Evolutionary conservation across 208 protist genomes (phyloP), one percentile per base, ranked within the genome.

Genomic region (Trichomonas gallinae): DNA sequence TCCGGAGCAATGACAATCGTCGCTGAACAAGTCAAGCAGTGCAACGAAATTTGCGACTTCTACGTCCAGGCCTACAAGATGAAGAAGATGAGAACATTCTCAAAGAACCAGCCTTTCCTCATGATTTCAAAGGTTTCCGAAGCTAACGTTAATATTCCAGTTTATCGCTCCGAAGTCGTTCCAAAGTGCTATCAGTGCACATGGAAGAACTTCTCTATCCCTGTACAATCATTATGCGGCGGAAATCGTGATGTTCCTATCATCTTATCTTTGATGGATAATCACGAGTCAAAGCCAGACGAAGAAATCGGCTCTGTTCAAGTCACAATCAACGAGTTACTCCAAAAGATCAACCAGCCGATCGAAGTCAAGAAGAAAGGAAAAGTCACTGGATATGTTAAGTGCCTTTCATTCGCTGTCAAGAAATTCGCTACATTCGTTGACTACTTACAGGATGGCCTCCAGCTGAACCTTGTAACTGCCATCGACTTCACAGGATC

Each of bases 401-500:
- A 51, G 46, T 15, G 3, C 9, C 46, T 3, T 13, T 45, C 9
- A 8, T 31, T 96, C 26, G 42, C 42, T 23, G 42, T 96, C 31
- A 96, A 96, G 49, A 63, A 83, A 96, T 36, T 83, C 31, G 31
- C 96, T 21, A 96, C 63, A 63, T 97, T 97, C 97, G 96, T 97
- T 10, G 96, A 97, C 34, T 97, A 97, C 46, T 17, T 97, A n/a
- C 48, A 88, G 31, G 93, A 72, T 48, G 97, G 97, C 26, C 48
- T 97, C 26, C 51, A 97, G 36, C 40, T 97, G 17, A 96, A 91
- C 26, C 38, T 97, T 3, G 97, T 97, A 21, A 82, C 96, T 11
- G 97, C 97, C 21, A 97, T 97, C 36, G 97, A 97, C 88, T 97
- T 97, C 58, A 97, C 97, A 17, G 97, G 17, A 45, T 97, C 97